Percentiles rank a stretch among this genome's conserved stretches.
Conservation (phyloP, 1,139 yeast genomes). For the Magnusiomyces starmeri region DNA sequence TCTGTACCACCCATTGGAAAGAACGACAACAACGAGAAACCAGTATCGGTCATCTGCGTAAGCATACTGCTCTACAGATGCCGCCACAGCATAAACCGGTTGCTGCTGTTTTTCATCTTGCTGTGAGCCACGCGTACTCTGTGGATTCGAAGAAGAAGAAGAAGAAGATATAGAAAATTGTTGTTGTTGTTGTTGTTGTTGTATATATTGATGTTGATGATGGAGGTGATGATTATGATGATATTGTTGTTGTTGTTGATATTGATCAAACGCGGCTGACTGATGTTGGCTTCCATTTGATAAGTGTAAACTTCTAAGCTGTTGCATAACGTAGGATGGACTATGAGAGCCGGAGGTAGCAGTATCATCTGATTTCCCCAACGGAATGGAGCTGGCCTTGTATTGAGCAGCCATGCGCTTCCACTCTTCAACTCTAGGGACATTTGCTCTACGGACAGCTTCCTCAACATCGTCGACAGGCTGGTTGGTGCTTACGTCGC, state of each 20-base stretch:
- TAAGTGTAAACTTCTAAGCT: conserved; percentile 11
- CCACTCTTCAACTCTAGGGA: conserved; percentile 96
- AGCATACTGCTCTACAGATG: conserved; percentile 73
- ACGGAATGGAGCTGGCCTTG: conserved; percentile 82
- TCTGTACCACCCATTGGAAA: conserved; percentile 63
- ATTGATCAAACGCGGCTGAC: conserved; percentile 32
- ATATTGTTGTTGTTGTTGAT: conserved; percentile 5
- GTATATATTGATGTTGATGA: conserved; percentile 4
- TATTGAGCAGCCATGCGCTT: conserved; percentile 83
- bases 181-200: conserved; percentile 10
- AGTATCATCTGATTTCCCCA: conserved; percentile 44
- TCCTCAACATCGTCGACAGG: conserved; percentile 43
- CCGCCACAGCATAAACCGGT: conserved; percentile 39
- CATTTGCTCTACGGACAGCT: conserved; percentile 54
- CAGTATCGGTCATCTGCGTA: conserved; percentile 85
- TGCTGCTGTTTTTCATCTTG: conserved; percentile 12
- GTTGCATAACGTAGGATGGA: conserved; percentile 9
- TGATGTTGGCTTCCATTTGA: conserved; percentile 6
- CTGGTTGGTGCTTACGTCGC: conserved; percentile 62
- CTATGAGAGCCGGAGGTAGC: background rate
- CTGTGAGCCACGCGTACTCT: conserved; percentile 12
- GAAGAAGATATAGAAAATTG: background rate
- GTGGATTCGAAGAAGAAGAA: conserved; percentile 2
- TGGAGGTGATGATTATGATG: background rate
- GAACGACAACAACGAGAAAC: conserved; percentile 66